phyloP scores from a whole-genome alignment of 2,329 filamentous ascomycete genomes.

The Gaeumannomyces tritici region DNA sequence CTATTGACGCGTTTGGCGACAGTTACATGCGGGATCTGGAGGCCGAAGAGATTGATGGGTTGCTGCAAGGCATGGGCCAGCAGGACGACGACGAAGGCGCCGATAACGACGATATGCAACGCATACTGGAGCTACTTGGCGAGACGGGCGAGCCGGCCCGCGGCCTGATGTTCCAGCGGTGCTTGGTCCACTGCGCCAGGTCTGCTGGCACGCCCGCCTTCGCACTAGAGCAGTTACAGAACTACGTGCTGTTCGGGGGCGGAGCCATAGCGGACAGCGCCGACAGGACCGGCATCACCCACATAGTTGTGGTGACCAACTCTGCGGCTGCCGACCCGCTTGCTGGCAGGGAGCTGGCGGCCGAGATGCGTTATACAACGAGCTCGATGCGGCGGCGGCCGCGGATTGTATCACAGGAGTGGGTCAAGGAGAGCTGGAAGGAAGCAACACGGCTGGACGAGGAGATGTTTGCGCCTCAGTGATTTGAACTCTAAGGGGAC shows the following conservation, averaged over 20 bases:
- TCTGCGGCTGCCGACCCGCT: conserved; percentile 16
- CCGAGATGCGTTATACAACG: conserved; percentile 33
- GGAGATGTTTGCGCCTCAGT: conserved; percentile 41
- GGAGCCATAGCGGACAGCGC: conserved; percentile 46
- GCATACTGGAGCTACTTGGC: background rate
- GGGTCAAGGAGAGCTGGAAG: conserved; percentile 74
- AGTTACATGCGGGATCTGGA: conserved; percentile 62
- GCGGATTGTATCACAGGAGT: conserved; percentile 57
- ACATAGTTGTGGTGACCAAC: conserved; percentile 53
- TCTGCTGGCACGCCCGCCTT: conserved; percentile 8
- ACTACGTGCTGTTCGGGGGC: conserved; percentile 59
- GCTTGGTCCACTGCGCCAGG: conserved; percentile 28
- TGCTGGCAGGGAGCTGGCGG: conserved; percentile 26
- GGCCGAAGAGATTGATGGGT: conserved; percentile 22
- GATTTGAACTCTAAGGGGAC: background rate
- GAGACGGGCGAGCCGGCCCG: conserved; percentile 19
- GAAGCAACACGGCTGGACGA: conserved; percentile 75
- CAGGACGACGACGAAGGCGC: background rate
- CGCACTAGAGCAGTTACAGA: conserved; percentile 33
- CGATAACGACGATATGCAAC: background rate
- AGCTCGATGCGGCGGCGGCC: conserved; percentile 45
- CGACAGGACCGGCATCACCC: conserved; percentile 52
- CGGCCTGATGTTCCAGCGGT: conserved; percentile 42
- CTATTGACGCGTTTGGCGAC: conserved; percentile 71
- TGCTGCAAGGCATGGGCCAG: conserved; percentile 25